Evolutionary conservation across 371 early-diverging fungal genomes (phyloP).

Genomic region (Modicella reniformis): DNA sequence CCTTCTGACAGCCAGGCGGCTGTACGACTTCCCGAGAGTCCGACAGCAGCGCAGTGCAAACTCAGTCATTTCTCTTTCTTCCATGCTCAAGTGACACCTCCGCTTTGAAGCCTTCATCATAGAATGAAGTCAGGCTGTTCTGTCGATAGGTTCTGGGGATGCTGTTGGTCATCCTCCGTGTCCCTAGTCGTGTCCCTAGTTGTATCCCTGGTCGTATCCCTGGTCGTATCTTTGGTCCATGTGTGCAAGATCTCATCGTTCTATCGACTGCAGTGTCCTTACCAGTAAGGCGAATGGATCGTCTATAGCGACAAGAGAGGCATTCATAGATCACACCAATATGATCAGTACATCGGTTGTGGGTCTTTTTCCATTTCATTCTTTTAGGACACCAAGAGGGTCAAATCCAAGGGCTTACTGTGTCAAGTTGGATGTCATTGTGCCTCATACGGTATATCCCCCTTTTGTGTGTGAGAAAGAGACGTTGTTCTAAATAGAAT

Average conservation of each 20-base stretch:
- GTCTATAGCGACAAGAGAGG: slow-evolving; percentile 21
- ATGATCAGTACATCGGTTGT: background rate
- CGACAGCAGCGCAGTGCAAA: too few relatives aligned
- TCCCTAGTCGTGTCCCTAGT: too few relatives aligned
- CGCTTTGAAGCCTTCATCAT: too few relatives aligned
- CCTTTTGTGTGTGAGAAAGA: slow-evolving; percentile 22
- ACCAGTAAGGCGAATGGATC: slow-evolving; percentile 48
- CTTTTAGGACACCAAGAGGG: background rate
- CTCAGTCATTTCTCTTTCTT: too few relatives aligned
- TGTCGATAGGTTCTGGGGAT: too few relatives aligned
- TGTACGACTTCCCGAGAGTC: too few relatives aligned
- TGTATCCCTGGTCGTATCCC: too few relatives aligned
- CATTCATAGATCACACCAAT: background rate
- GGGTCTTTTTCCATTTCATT: background rate
- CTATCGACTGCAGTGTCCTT: slow-evolving; percentile 4
- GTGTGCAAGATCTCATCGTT: background rate
- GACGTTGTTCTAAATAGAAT: background rate
- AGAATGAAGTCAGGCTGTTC: too few relatives aligned
- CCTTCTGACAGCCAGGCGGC: too few relatives aligned
- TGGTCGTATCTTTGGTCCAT: too few relatives aligned
- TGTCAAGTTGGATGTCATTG: slow-evolving; percentile 43
- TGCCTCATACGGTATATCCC: slow-evolving; percentile 17
- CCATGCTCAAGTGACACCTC: too few relatives aligned
- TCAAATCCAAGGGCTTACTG: slow-evolving; percentile 30
- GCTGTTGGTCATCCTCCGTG: too few relatives aligned